A percentile compares a stretch with the other conserved stretches of the same genome.
phyloP scores from a whole-genome alignment of 305 asterid species.

The Striga hermonthica region DNA sequence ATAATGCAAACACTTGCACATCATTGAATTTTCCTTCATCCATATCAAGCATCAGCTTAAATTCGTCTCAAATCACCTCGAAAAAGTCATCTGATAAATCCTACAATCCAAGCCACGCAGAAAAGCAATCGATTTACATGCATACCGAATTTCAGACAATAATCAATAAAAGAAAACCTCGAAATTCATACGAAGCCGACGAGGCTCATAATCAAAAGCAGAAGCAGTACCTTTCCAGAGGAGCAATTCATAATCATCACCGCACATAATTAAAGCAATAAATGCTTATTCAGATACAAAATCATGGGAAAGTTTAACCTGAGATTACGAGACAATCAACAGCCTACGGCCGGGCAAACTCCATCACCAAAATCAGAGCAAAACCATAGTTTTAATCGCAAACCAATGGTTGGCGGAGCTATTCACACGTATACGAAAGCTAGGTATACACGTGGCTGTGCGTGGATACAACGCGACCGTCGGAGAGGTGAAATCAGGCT shows the following conservation, averaged over 20 bases:
- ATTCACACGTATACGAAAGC: conserved; percentile 5
- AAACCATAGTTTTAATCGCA: conserved; percentile 24
- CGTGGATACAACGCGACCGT: conserved; percentile 13
- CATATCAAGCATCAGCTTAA: conserved; percentile 26
- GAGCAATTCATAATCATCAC: not conserved
- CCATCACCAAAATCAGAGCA: conserved; percentile 37
- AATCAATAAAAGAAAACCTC: not conserved
- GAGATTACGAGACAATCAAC: conserved; percentile 33
- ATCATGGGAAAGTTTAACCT: conserved; percentile 37
- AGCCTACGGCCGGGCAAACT: conserved; percentile 35
- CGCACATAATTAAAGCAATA: not conserved
- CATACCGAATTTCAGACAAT: conserved; percentile 7
- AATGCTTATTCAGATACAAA: not conserved
- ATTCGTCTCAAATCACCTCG: conserved; percentile 20
- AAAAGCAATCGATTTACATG: conserved; percentile 16
- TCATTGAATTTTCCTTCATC: conserved; percentile 5
- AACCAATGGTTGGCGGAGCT: conserved; percentile 15
- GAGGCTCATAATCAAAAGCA: conserved; percentile 11
- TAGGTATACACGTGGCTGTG: not conserved
- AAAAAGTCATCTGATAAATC: conserved; percentile 9
- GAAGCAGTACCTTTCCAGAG: conserved; percentile 19
- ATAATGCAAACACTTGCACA: conserved; percentile 18
- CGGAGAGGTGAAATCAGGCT: not conserved
- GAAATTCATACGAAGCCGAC: conserved; percentile 21
- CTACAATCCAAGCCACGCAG: conserved; percentile 23